Percentiles rank a stretch among this genome's conserved stretches.
These are phyloP conservation scores for Filobasidium uniguttulatum DNA, from an alignment of 1,284 basidiomycete species.

Conservation along the genomic window DNA sequence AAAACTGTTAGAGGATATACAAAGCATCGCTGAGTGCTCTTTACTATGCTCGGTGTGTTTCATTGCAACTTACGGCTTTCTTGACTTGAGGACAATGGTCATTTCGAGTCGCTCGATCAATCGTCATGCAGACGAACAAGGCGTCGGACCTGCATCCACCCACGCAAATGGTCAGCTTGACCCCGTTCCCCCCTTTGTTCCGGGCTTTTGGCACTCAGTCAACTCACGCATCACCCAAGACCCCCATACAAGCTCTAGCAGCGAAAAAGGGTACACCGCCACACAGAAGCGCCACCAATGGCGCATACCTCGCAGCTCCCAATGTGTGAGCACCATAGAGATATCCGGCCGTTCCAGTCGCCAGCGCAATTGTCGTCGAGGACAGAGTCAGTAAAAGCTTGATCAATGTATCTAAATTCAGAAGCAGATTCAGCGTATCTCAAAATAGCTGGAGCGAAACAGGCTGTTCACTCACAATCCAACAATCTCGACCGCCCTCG, in stretches of 20 bases:
- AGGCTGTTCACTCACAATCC: conserved; percentile 26
- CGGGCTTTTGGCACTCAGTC: conserved; percentile 5
- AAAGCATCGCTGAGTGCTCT: no score
- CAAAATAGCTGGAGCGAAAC: not conserved
- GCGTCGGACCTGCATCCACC: conserved; percentile 53
- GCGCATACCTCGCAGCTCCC: conserved; percentile 58
- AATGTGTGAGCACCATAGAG: conserved; percentile 76
- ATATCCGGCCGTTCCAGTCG: conserved; percentile 69
- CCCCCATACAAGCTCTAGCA: conserved; percentile 64
- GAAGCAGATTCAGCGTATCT: not conserved
- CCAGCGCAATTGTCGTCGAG: conserved; percentile 59
- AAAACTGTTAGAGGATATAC: no score
- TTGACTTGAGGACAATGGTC: conserved; percentile 54
- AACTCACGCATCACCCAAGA: conserved; percentile 61
- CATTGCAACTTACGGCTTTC: conserved; percentile 48
- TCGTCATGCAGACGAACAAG: conserved; percentile 75
- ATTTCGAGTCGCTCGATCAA: conserved; percentile 60
- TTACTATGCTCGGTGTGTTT: no score
- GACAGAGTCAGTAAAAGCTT: conserved; percentile 49
- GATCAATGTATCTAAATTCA: conserved; percentile 45
- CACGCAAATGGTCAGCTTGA: not conserved
- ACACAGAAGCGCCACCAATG: conserved; percentile 60
- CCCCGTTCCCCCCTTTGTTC: conserved; percentile 15
- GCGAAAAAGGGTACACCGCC: conserved; percentile 68
- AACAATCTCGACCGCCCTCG: conserved; percentile 29